A percentile compares a stretch with the other conserved stretches of the same genome.
Conservation (phyloP, 163 green algal genomes). For the Scenedesmus sp. region DNA sequence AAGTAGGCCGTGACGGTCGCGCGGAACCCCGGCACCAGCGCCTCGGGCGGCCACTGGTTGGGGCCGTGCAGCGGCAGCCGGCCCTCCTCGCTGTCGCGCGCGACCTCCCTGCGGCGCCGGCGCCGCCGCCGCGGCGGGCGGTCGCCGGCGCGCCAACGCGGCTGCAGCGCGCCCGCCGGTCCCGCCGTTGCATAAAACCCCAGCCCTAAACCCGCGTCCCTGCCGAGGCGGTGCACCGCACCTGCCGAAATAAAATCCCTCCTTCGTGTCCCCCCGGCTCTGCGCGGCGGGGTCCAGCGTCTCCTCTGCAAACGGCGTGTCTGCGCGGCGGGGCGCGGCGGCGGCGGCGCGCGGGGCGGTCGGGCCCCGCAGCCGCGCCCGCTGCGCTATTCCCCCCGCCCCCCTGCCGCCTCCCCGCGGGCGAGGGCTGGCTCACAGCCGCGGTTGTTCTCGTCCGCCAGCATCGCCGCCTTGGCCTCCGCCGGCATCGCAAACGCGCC, state of each 20-base stretch:
- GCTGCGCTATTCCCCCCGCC: no score
- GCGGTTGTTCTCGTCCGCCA: slow-evolving; percentile 48
- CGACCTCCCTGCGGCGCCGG: slow-evolving; percentile 30
- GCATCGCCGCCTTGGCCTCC: slow-evolving; percentile 73
- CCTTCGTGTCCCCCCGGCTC: slow-evolving; percentile 81
- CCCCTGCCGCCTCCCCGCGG: no score
- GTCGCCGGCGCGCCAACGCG: not conserved
- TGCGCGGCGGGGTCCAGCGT: slow-evolving; percentile 79
- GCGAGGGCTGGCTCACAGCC: no score
- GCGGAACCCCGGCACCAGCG: slow-evolving; percentile 54
- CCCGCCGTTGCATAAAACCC: no score
- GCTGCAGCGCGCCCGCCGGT: no score
- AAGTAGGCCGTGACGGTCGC: slow-evolving; percentile 48
- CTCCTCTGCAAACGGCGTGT: slow-evolving; percentile 78
- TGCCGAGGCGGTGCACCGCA: slow-evolving; percentile 2
- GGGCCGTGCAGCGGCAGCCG: slow-evolving; percentile 76
- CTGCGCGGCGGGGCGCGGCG: slow-evolving; percentile 61
- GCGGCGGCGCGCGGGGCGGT: no score
- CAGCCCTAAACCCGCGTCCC: no score
- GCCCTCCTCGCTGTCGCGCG: slow-evolving; percentile 50
- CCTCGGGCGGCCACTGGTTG: slow-evolving; percentile 78
- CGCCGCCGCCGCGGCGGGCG: no score
- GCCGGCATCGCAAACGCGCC: slow-evolving; percentile 80
- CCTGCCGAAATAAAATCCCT: slow-evolving; percentile 82
- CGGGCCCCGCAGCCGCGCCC: no score